phyloP scores from a whole-genome alignment of 345 rosid species.

The Eutrema yunnanense region DNA sequence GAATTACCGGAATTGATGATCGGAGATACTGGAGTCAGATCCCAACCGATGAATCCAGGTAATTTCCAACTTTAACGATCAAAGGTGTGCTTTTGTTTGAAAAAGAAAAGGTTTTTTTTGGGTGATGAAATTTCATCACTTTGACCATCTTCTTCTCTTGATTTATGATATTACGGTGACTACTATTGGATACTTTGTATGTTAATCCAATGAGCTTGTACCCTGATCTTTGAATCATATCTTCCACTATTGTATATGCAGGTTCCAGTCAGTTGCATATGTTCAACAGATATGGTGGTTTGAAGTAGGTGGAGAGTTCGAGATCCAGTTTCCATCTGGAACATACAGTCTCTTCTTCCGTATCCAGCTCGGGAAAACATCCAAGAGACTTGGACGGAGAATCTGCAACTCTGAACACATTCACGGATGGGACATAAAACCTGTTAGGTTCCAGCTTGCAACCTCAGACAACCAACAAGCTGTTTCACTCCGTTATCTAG shows the following conservation, averaged over 20 bases:
- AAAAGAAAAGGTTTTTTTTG: background rate
- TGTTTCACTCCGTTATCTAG: conserved; percentile 43
- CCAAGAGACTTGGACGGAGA: conserved; percentile 67
- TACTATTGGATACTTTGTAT: background rate
- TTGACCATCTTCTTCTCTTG: background rate
- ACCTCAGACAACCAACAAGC: conserved; percentile 68
- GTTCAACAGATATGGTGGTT: conserved; percentile 98
- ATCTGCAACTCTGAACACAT: conserved; percentile 62
- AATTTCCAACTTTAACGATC: background rate
- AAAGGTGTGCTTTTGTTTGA: background rate
- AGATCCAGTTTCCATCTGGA: conserved; percentile 70
- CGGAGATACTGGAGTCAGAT: conserved; percentile 67
- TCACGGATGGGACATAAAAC: conserved; percentile 91
- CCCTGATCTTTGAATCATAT: background rate
- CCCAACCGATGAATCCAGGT: conserved; percentile 62
- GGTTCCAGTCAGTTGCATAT: conserved; percentile 71
- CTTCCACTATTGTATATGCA: conserved; percentile 13
- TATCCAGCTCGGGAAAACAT: conserved; percentile 58
- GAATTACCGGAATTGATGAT: conserved; percentile 76
- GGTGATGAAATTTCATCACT: background rate
- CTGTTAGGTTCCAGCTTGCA: conserved; percentile 68
- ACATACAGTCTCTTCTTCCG: conserved; percentile 79
- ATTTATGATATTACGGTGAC: background rate
- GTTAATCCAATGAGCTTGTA: background rate
- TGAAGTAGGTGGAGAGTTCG: conserved; percentile 78